These are phyloP conservation scores for Emergomyces africanus DNA, from an alignment of 2,329 filamentous ascomycete genomes.

Conservation along the genomic window DNA sequence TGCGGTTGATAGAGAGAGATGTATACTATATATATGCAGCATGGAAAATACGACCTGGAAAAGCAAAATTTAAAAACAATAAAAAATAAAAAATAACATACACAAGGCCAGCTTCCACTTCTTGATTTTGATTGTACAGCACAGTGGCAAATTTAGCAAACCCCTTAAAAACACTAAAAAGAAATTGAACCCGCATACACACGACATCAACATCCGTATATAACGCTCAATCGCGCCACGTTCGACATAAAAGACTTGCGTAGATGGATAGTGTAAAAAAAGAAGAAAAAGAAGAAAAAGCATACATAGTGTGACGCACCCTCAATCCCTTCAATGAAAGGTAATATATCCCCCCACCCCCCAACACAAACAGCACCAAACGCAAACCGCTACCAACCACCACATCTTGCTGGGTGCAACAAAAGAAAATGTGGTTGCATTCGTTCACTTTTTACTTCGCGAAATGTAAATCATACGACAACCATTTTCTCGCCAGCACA, in stretches of 20 bases:
- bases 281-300: not conserved
- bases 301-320: not conserved
- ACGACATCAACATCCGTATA: not conserved
- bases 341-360: not conserved
- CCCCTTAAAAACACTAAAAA: not conserved
- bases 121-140: not conserved
- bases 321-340: not conserved
- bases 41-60: not conserved
- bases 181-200: not conserved
- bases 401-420: not conserved
- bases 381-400: not conserved
- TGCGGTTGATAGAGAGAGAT: not conserved
- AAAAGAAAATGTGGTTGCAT: not conserved
- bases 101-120: not conserved
- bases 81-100: too few species aligned
- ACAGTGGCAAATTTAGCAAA: not conserved
- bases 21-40: not conserved
- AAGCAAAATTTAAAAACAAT: not conserved
- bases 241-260: not conserved
- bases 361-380: not conserved
- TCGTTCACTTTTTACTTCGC: constrained; percentile 56
- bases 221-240: not conserved
- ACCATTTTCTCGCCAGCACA: constrained; percentile 80
- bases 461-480: constrained; percentile 96
- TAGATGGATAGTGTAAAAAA: not conserved